Conservation (phyloP, 208 protist genomes). For the Crithidia fasciculata region DNA sequence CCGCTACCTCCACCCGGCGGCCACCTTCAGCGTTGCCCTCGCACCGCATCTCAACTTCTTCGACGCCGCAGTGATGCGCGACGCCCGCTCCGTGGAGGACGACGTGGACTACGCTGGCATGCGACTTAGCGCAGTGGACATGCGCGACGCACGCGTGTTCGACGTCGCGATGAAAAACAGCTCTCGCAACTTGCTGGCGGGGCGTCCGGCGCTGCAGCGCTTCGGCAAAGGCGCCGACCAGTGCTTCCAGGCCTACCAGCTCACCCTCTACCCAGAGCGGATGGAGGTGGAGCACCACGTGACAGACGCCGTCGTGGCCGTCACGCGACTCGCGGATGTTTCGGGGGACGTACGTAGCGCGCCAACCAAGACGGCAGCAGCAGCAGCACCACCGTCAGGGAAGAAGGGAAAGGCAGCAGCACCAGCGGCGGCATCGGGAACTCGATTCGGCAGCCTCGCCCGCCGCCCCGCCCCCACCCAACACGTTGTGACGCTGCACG, state of each 20-base stretch:
- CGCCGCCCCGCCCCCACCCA: slow-evolving; percentile 7
- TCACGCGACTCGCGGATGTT: slow-evolving; percentile 15
- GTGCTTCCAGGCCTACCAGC: slow-evolving; percentile 75
- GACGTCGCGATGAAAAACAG: slow-evolving; percentile 79
- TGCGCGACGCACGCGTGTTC: slow-evolving; percentile 69
- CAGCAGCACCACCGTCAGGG: neutral
- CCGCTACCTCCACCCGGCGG: slow-evolving; percentile 76
- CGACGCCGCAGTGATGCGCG: slow-evolving; percentile 50
- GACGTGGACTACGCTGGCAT: slow-evolving; percentile 65
- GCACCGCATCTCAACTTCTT: slow-evolving; percentile 55
- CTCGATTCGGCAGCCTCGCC: slow-evolving; percentile 16
- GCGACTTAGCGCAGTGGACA: slow-evolving; percentile 69
- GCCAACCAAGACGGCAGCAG: neutral
- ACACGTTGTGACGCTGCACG: slow-evolving; percentile 79
- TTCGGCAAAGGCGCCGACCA: slow-evolving; percentile 60
- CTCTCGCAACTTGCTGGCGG: slow-evolving; percentile 70
- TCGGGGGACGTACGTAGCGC: neutral
- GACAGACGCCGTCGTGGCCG: slow-evolving; percentile 54
- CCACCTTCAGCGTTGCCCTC: slow-evolving; percentile 66
- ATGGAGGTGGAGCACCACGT: slow-evolving; percentile 71
- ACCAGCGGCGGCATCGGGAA: neutral
- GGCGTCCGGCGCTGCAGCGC: slow-evolving; percentile 69
- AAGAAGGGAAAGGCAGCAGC: neutral
- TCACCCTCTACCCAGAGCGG: slow-evolving; percentile 73
- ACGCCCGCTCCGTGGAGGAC: slow-evolving; percentile 61